Base-by-base conservation (phyloP, 768 basidiomycete genomes). In the Termitomyces sp. region DNA sequence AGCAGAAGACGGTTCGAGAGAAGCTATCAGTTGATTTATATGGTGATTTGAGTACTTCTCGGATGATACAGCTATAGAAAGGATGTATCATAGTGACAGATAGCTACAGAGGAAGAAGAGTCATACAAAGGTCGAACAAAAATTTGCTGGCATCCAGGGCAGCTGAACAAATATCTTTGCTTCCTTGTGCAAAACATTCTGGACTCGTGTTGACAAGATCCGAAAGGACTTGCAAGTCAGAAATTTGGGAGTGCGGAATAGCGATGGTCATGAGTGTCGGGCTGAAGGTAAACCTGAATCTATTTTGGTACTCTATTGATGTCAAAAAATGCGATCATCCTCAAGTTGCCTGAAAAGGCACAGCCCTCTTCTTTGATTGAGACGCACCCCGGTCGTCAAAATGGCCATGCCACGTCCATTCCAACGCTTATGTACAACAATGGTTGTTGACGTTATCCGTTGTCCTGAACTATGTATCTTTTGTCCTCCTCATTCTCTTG, bases 91-190 rank as follows among this genome's bases (percentile, higher is more conserved):
- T 20, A 66, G 24, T 20, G 40, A 59, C 43, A 56, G 26, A n/a
- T n/a, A 52, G 40, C 28, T 44, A 24, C 36, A 48, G 13, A 50
- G 38, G 33, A 60, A 52, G 48, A 54, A 18, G 24, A 10, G 38
- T 68, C 85, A 60, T 68, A 91, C 90, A 87, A 52, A 86, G 72
- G 69, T 92, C 88, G 62, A 92, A 94, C 14, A 90, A 70, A 65
- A 80, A 83, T 73, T 91, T 89, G 22, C 86, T 72, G n/a, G 89
- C 88, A 54, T 74, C 68, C 28, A 93, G 72, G 18, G 89, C 85
- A 51, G 83, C 79, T 53, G 70, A 67, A 44, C 79, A 79, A 30
- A 90, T 75, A 43, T 80, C 79, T 47, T 71, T 62, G 67, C 73
- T 82, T 46, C 85, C 83, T 10, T 70, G 66, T n/a, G 81, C 80